Evolutionary conservation across 2,329 filamentous ascomycete species (phyloP).

Genomic region (Sporothrix euskadiensis): DNA sequence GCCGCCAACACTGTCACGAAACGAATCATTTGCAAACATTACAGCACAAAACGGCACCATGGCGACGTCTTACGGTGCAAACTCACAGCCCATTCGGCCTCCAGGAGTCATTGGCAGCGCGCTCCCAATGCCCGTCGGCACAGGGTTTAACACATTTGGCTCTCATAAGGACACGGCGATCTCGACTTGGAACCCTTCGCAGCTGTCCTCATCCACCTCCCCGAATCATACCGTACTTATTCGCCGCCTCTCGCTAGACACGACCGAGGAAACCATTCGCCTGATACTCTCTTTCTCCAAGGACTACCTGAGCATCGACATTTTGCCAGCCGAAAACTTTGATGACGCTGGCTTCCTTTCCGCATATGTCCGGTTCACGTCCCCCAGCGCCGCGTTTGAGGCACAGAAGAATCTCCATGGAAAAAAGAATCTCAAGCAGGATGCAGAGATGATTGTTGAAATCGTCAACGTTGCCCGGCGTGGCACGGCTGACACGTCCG

Average conservation of each 20-base stretch:
- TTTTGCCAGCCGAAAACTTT: neutral
- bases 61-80: conserved; percentile 47
- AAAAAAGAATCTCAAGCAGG: neutral
- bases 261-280: neutral
- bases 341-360: neutral
- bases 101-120: conserved; percentile 41
- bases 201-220: conserved; percentile 34
- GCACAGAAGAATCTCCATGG: neutral
- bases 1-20: neutral
- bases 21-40: conserved; percentile 28
- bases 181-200: neutral
- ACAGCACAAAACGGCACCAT: conserved; percentile 43
- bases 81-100: conserved; percentile 44
- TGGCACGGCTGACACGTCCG: neutral
- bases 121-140: conserved; percentile 31
- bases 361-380: neutral
- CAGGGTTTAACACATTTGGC: neutral
- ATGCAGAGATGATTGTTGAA: conserved; percentile 2
- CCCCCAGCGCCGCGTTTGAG: neutral
- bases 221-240: conserved; percentile 31
- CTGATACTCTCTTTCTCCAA: neutral
- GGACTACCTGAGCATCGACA: neutral
- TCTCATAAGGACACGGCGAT: neutral
- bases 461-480: neutral
- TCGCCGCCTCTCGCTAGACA: neutral